phyloP scores from a whole-genome alignment of 73 alveolate genomes.

The Paramecium pentaurelia region DNA sequence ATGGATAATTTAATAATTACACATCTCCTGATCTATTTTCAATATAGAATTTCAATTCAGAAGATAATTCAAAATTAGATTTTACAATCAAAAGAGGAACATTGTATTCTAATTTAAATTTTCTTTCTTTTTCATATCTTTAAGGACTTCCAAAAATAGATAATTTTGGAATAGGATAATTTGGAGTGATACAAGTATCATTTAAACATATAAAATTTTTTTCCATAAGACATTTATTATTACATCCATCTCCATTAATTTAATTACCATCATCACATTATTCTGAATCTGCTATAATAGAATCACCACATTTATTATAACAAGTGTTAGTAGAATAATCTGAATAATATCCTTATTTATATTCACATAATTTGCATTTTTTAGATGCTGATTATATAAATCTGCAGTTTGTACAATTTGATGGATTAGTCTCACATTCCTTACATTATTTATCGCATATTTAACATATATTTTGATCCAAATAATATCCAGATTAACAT shows the following conservation, averaged over 20 bases:
- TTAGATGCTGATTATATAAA: not conserved
- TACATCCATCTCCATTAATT: constrained; percentile 73
- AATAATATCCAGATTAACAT: constrained; percentile 2
- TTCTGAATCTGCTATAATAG: constrained; percentile 26
- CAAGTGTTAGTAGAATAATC: constrained; percentile 54
- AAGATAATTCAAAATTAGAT: not conserved
- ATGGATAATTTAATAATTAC: not conserved
- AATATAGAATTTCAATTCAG: not conserved
- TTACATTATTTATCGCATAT: not conserved
- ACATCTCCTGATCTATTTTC: not conserved
- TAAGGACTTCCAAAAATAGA: not conserved
- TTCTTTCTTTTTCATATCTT: not conserved
- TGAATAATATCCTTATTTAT: not conserved
- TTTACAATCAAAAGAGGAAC: not conserved
- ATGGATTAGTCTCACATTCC: not conserved
- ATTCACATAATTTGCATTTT: not conserved
- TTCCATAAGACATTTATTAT: constrained; percentile 52
- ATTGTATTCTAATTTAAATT: not conserved
- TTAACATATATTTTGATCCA: not conserved
- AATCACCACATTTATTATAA: constrained; percentile 71
- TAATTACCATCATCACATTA: constrained; percentile 74
- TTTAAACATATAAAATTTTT: not conserved
- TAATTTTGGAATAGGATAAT: not conserved
- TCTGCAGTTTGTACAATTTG: not conserved
- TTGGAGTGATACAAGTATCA: not conserved